These are phyloP conservation scores for Colletotrichum cereale DNA, from an alignment of 2,329 filamentous ascomycete genomes.

Conservation along the genomic window DNA sequence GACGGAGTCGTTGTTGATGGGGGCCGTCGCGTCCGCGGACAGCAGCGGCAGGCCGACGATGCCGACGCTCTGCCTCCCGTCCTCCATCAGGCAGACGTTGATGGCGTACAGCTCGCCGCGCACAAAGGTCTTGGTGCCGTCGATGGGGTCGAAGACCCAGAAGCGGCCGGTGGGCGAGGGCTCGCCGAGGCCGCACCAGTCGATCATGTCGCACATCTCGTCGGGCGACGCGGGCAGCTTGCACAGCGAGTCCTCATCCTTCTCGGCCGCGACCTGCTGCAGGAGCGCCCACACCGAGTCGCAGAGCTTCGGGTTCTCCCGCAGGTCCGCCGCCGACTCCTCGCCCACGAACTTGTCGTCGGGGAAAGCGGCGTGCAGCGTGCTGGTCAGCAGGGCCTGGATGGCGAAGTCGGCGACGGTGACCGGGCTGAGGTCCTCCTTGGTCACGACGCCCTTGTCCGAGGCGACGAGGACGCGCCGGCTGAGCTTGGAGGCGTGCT, in stretches of 20 bases:
- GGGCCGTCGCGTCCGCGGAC: constrained; percentile 52
- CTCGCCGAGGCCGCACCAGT: constrained; percentile 60
- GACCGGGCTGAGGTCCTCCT: constrained; percentile 68
- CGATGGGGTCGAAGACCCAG: constrained; percentile 73
- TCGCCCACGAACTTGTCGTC: constrained; percentile 66
- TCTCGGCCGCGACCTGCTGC: constrained; percentile 47
- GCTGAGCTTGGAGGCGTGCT: constrained; percentile 62
- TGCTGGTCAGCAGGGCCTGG: constrained; percentile 66
- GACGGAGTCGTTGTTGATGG: constrained; percentile 58
- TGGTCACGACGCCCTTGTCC: constrained; percentile 65
- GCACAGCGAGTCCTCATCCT: constrained; percentile 45
- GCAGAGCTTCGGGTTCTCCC: constrained; percentile 56
- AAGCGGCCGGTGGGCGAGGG: constrained; percentile 54
- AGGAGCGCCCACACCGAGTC: constrained; percentile 63
- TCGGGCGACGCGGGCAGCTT: constrained; percentile 54
- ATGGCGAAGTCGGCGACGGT: constrained; percentile 72
- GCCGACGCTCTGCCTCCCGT: constrained; percentile 62
- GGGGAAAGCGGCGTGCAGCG: constrained; percentile 64
- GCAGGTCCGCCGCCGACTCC: constrained; percentile 63
- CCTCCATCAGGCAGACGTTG: constrained; percentile 66
- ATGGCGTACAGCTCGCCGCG: constrained; percentile 67
- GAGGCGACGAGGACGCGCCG: constrained; percentile 60
- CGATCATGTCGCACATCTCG: constrained; percentile 65
- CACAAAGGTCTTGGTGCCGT: constrained; percentile 70
- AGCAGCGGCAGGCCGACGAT: constrained; percentile 64